Conservation (phyloP, 2,329 filamentous ascomycete genomes). For the Alternaria metachromatica region DNA sequence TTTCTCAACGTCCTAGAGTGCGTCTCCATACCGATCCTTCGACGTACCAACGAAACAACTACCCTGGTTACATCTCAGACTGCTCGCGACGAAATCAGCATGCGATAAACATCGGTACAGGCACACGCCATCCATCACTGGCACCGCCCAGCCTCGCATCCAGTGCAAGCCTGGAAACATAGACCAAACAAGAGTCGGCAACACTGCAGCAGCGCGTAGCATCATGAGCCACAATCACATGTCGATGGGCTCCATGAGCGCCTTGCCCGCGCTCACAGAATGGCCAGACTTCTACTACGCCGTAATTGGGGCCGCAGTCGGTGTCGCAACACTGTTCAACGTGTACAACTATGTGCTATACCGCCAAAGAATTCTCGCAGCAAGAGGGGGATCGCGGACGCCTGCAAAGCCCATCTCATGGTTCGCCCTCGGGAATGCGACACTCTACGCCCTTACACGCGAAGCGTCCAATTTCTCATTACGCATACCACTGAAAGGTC, state of each 20-base stretch:
- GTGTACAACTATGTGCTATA: conserved; percentile 57
- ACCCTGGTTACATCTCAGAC: not conserved
- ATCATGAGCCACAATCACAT: conserved; percentile 35
- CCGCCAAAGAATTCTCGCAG: conserved; percentile 59
- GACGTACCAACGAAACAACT: not conserved
- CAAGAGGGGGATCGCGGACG: conserved; percentile 45
- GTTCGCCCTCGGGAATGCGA: conserved; percentile 58
- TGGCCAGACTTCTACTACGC: conserved; percentile 63
- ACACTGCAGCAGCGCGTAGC: conserved; percentile 6
- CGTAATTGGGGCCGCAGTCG: conserved; percentile 56
- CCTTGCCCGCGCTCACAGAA: conserved; percentile 54
- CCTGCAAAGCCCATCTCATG: conserved; percentile 62
- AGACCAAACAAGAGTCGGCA: conserved; percentile 15
- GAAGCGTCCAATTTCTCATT: conserved; percentile 60
- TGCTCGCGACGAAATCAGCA: conserved; percentile 1
- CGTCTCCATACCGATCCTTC: not conserved
- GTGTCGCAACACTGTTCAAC: conserved; percentile 53
- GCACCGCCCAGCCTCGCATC: not conserved
- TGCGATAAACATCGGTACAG: conserved; percentile 3
- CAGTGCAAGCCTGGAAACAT: conserved; percentile 2
- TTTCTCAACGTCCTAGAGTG: not conserved
- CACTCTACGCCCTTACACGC: conserved; percentile 60
- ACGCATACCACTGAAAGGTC: conserved; percentile 42
- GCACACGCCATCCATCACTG: not conserved
- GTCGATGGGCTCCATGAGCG: conserved; percentile 51